Evolutionary conservation across 306 rosid species (phyloP), one percentile per base, ranked within the genome.

Genomic region (Carpinus viminea): DNA sequence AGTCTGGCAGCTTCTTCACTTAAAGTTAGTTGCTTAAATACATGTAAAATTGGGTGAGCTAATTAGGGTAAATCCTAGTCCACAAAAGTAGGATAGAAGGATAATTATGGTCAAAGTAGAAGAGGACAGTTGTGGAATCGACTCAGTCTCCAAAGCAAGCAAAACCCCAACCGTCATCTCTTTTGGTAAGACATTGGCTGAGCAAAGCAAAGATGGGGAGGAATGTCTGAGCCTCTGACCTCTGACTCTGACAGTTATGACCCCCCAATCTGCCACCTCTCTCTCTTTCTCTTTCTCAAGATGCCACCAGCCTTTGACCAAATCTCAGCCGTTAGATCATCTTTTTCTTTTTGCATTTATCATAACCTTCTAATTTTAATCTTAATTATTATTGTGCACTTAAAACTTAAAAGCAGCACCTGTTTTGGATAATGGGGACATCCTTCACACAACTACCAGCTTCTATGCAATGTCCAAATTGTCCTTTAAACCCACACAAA

Each of bases 221-320:
- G 91, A 89, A 89, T 84, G 92, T 88, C 88, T 70, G 87, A 76
- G 15, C 4, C 68, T 78, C 91, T 86, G 95, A 85, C 93, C 93
- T 84, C 65, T 68, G 50, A 66, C 70, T 80, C 92, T 86, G 96
- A 85, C 92, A 86, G 48, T 62, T 85, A 76, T 84, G 85, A 81
- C 83, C 75, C 80, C 50, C 28, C 73, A 47, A 50, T 73, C 81
- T 69, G 59, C 84, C 46, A 34, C 50, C 43, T 74, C 68, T 8
- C 55, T 81, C 74, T 82, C 82, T 78, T 74, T 74, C 56, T 18
- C 24, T 16, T 59, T 50, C 78, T 8, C 74, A 79, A 87, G 79
- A 83, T 85, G 85, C 80, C 71, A 68, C 78, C 61, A 73, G 55
- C 72, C 84, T 87, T 91, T 93, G 98, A 93, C 94, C 74, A 15